phyloP scores from a whole-genome alignment of 2,329 filamentous ascomycete species.

The Aspergillus spinulosporus region DNA sequence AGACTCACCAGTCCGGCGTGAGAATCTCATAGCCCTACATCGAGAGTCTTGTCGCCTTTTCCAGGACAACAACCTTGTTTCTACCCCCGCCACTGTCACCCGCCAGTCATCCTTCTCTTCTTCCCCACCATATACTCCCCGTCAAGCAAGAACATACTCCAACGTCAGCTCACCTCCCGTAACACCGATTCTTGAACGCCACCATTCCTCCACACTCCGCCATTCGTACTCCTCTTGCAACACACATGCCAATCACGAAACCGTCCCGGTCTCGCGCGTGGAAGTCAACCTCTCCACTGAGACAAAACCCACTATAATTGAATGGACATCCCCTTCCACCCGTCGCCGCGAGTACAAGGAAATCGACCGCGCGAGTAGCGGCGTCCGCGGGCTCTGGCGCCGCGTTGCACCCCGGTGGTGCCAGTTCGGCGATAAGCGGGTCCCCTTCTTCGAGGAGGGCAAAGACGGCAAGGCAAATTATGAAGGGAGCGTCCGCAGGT shows the following conservation, averaged over 20 bases:
- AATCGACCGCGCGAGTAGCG: constrained; percentile 50
- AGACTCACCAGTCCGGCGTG: constrained; percentile 29
- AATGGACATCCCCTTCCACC: constrained; percentile 49
- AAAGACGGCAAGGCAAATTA: constrained; percentile 38
- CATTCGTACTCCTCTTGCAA: neutral
- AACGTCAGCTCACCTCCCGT: constrained; percentile 20
- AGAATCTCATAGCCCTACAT: constrained; percentile 41
- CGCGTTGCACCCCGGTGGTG: constrained; percentile 45
- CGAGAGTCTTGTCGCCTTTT: constrained; percentile 46
- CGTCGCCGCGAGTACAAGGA: constrained; percentile 53
- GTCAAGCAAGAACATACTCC: constrained; percentile 14
- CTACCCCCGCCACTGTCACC: constrained; percentile 3
- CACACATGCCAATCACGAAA: neutral
- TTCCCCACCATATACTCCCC: constrained; percentile 13
- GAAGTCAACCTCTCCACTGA: constrained; percentile 17
- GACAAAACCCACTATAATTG: constrained; percentile 44
- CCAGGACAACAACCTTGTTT: constrained; percentile 24
- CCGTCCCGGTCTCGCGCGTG: neutral
- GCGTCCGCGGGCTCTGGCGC: constrained; percentile 45
- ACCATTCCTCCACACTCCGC: constrained; percentile 11
- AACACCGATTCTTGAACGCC: constrained; percentile 14
- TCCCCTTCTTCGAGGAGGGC: constrained; percentile 45
- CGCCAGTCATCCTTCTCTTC: constrained; percentile 10
- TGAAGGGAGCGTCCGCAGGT: constrained; percentile 48
- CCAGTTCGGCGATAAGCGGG: constrained; percentile 33